A percentile compares a stretch with the other conserved stretches of the same genome.
Evolutionary conservation across 1,139 yeast species (phyloP).

Genomic region (Scheffersomyces lignicola): DNA sequence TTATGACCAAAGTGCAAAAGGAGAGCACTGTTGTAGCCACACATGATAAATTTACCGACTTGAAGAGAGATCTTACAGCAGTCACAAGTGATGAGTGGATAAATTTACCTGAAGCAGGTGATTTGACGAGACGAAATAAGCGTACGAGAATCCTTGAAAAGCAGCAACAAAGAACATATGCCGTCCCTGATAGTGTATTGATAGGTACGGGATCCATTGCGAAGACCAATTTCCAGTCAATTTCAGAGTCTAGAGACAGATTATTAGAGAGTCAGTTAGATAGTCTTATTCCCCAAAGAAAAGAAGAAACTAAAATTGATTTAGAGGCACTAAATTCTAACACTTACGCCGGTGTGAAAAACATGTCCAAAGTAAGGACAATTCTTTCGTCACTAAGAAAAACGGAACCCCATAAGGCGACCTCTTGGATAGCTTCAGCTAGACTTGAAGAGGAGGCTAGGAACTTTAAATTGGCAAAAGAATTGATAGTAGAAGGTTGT

Average conservation of each 20-base stretch:
- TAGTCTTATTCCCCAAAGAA: slow-evolving; percentile 13
- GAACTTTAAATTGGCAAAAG: slow-evolving; percentile 57
- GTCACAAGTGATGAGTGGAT: slow-evolving; percentile 79
- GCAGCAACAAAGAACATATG: slow-evolving; percentile 68
- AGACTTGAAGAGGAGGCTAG: slow-evolving; percentile 70
- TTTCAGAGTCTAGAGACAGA: slow-evolving; percentile 54
- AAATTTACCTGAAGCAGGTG: slow-evolving; percentile 83
- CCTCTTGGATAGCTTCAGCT: slow-evolving; percentile 89
- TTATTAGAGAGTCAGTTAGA: slow-evolving; percentile 52
- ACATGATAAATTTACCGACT: slow-evolving; percentile 39
- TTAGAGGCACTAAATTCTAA: neutral
- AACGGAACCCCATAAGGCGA: slow-evolving; percentile 71
- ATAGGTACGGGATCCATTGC: slow-evolving; percentile 23
- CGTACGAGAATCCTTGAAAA: slow-evolving; percentile 65
- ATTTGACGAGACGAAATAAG: slow-evolving; percentile 78
- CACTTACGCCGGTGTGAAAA: slow-evolving; percentile 19
- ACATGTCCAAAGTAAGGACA: slow-evolving; percentile 45
- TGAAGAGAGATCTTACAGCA: slow-evolving; percentile 60
- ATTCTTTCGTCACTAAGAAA: slow-evolving; percentile 69
- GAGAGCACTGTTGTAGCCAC: slow-evolving; percentile 10
- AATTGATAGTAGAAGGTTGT: slow-evolving; percentile 72
- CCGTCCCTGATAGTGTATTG: slow-evolving; percentile 76
- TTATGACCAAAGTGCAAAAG: slow-evolving; percentile 17
- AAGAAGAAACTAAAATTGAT: slow-evolving; percentile 36
- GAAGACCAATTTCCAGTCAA: slow-evolving; percentile 46